phyloP scores from a whole-genome alignment of 2,329 filamentous ascomycete species.

The Talaromyces sp. region DNA sequence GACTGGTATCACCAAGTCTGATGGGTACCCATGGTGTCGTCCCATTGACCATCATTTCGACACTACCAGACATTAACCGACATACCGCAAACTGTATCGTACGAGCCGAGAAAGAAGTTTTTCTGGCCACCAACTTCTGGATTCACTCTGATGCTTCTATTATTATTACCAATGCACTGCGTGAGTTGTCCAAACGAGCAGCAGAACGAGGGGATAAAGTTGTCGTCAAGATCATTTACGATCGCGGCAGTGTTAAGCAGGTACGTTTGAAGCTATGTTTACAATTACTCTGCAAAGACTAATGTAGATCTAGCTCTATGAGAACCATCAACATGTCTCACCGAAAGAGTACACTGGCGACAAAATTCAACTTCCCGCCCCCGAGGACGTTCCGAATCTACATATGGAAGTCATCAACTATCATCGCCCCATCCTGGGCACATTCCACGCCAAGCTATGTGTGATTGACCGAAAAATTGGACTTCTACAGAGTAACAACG shows the following conservation, averaged over 20 bases:
- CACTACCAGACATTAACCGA: conserved; percentile 67
- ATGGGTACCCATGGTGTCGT: conserved; percentile 62
- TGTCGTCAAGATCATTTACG: conserved; percentile 73
- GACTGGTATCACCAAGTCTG: conserved; percentile 58
- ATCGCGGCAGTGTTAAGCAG: conserved; percentile 66
- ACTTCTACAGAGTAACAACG: conserved; percentile 74
- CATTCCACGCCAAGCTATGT: conserved; percentile 76
- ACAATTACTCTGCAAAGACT: neutral
- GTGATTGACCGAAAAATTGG: conserved; percentile 71
- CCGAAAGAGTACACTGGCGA: conserved; percentile 59
- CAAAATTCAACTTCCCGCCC: conserved; percentile 60
- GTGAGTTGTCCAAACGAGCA: conserved; percentile 66
- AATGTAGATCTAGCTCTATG: conserved; percentile 43
- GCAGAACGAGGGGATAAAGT: conserved; percentile 57
- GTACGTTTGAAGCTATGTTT: conserved; percentile 25
- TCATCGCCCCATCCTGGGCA: conserved; percentile 68
- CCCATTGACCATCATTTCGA: conserved; percentile 68
- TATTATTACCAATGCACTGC: conserved; percentile 66
- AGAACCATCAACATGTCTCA: conserved; percentile 63
- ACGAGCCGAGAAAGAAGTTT: conserved; percentile 68
- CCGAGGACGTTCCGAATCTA: conserved; percentile 67
- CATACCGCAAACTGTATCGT: conserved; percentile 77
- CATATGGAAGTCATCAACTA: conserved; percentile 72
- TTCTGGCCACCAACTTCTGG: conserved; percentile 76
- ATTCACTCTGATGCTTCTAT: conserved; percentile 65